Conservation (phyloP, 2,329 filamentous ascomycete species). For the Dryadomyces sulphureus region DNA sequence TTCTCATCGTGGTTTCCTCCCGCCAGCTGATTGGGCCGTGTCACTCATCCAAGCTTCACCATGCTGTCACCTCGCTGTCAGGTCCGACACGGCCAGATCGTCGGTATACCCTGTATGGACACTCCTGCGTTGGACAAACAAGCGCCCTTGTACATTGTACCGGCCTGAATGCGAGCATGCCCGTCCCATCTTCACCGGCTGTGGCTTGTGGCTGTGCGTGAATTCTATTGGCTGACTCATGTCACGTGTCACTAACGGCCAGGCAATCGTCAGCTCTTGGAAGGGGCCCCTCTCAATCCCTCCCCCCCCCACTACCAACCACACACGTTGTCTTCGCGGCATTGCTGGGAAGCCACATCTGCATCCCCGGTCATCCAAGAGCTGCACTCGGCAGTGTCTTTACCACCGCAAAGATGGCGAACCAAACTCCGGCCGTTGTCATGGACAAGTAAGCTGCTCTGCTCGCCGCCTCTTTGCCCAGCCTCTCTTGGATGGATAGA, state of each 20-base stretch:
- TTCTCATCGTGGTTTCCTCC: background rate
- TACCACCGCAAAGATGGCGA: conserved; percentile 54
- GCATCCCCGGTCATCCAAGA: background rate
- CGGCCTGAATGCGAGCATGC: too few species aligned
- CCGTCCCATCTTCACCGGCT: background rate
- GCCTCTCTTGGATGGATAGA: background rate
- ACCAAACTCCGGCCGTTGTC: conserved; percentile 99
- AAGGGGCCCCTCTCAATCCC: background rate
- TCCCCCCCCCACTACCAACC: background rate
- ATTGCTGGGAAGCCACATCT: background rate
- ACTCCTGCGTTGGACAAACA: background rate
- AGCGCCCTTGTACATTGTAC: too few species aligned
- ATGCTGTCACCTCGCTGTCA: background rate
- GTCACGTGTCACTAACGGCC: background rate
- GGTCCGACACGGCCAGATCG: background rate
- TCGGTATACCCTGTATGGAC: background rate
- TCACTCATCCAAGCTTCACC: background rate
- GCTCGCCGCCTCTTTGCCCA: conserved; percentile 10
- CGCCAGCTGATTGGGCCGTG: background rate
- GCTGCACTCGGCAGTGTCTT: conserved; percentile 2
- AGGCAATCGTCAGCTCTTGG: background rate
- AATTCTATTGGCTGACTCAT: background rate
- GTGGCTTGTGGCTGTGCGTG: background rate
- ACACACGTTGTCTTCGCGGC: background rate
- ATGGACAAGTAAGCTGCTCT: conserved; percentile 88